Conservation (phyloP, 2,329 filamentous ascomycete species). For the Xylaria sp. region DNA sequence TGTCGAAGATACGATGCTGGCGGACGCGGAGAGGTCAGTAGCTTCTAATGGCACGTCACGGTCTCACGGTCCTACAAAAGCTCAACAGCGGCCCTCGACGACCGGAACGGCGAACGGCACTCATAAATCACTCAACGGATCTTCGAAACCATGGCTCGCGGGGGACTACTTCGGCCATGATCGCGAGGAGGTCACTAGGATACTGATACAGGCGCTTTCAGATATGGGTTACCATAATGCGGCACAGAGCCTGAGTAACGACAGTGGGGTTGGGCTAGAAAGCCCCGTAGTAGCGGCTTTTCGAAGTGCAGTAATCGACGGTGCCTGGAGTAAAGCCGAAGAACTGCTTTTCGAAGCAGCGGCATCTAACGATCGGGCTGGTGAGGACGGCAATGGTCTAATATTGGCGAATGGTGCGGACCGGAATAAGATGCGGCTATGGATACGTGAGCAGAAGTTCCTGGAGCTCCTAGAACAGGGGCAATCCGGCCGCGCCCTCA, state of each 20-base stretch:
- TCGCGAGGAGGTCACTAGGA: constrained; percentile 88
- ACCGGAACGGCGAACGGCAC: constrained; percentile 50
- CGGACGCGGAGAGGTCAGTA: constrained; percentile 55
- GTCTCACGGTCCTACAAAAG: constrained; percentile 60
- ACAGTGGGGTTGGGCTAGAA: constrained; percentile 88
- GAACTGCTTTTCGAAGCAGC: constrained; percentile 67
- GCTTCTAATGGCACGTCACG: constrained; percentile 57
- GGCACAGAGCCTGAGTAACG: constrained; percentile 72
- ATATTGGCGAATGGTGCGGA: constrained; percentile 77
- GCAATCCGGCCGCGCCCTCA: constrained; percentile 73
- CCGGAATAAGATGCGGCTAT: constrained; percentile 79
- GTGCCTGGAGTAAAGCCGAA: constrained; percentile 86
- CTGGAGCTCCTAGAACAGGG: constrained; percentile 82
- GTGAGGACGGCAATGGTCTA: constrained; percentile 58
- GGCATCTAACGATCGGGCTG: constrained; percentile 37
- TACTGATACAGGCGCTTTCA: constrained; percentile 86
- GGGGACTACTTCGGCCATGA: constrained; percentile 77
- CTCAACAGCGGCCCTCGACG: constrained; percentile 46
- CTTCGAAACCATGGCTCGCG: constrained; percentile 41
- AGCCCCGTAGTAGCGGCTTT: constrained; percentile 86
- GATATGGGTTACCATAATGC: constrained; percentile 86
- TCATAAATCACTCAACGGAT: constrained; percentile 59
- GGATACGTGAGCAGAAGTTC: constrained; percentile 91
- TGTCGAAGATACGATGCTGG: constrained; percentile 62
- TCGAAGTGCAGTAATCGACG: constrained; percentile 75